Conservation (phyloP, 495 filamentous ascomycete species). For the Cetradonia linearis region DNA sequence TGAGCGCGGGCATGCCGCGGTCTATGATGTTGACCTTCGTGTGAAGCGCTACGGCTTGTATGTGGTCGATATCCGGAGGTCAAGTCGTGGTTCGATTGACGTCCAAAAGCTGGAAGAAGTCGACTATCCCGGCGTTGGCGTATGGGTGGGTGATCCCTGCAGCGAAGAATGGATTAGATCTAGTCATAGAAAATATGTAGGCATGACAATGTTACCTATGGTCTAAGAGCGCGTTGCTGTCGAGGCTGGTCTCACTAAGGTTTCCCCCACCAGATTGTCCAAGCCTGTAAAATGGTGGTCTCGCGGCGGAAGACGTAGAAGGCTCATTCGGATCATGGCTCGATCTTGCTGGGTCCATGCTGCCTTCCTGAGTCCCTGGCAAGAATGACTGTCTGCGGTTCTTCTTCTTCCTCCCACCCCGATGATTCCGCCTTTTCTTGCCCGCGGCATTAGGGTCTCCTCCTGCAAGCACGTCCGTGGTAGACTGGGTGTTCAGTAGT, state of each 20-base stretch:
- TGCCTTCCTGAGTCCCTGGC: conserved; percentile 36
- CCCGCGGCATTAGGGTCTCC: conserved; percentile 13
- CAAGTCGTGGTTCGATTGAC: conserved; percentile 26
- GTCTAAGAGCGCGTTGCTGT: conserved; percentile 70
- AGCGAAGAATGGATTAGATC: conserved; percentile 9
- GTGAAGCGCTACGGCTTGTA: conserved; percentile 14
- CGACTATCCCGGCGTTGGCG: conserved; percentile 56
- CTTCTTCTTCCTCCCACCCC: conserved; percentile 50
- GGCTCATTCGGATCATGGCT: conserved; percentile 29
- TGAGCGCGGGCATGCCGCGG: conserved; percentile 16
- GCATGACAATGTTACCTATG: conserved; percentile 47
- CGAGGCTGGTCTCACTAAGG: conserved; percentile 69
- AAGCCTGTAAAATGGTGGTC: conserved; percentile 48
- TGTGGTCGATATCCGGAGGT: conserved; percentile 27
- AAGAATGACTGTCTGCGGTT: conserved; percentile 56
- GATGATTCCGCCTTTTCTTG: conserved; percentile 38
- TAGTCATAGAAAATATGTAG: background rate
- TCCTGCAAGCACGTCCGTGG: conserved; percentile 18
- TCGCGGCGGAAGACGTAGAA: conserved; percentile 23
- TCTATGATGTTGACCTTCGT: conserved; percentile 13
- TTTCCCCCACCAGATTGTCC: conserved; percentile 39
- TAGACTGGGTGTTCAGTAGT: conserved; percentile 21
- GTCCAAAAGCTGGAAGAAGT: conserved; percentile 29
- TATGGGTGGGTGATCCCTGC: conserved; percentile 60
- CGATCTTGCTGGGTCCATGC: conserved; percentile 28